Conservation (phyloP, 148 eudicot species). For the Vaccinium myrtillus region DNA sequence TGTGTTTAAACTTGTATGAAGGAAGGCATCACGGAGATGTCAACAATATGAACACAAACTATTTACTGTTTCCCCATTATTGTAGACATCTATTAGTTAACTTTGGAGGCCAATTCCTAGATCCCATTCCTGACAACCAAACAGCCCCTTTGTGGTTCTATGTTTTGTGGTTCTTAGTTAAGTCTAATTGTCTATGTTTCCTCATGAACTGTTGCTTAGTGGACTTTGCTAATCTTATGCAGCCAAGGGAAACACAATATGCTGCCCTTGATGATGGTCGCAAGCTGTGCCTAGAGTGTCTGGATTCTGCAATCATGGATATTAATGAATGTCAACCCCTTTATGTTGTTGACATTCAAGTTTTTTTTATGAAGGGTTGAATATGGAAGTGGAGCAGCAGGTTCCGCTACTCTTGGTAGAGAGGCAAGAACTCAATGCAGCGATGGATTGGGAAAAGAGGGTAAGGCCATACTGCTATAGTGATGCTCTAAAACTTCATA, state of each 20-base stretch:
- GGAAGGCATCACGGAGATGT: not conserved
- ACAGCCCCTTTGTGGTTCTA: not conserved
- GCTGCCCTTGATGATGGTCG: slow-evolving; percentile 80
- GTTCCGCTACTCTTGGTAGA: slow-evolving; percentile 88
- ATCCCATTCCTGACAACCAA: not conserved
- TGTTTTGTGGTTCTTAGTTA: not conserved
- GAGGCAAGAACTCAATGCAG: slow-evolving; percentile 96
- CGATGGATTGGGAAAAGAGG: slow-evolving; percentile 96
- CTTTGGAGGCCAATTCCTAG: not conserved
- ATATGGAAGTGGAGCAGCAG: slow-evolving; percentile 64
- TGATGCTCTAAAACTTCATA: not conserved
- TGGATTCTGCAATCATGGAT: slow-evolving; percentile 92
- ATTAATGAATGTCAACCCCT: slow-evolving; percentile 96
- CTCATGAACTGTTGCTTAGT: not conserved
- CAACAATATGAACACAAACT: not conserved
- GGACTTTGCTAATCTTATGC: slow-evolving; percentile 22
- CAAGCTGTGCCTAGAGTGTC: slow-evolving; percentile 87
- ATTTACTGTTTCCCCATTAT: not conserved
- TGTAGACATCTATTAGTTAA: not conserved
- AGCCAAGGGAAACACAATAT: slow-evolving; percentile 72
- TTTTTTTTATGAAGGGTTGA: slow-evolving; percentile 83
- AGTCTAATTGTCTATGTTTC: not conserved
- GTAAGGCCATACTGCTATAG: slow-evolving; percentile 33
- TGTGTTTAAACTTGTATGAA: not conserved
- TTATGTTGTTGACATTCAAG: slow-evolving; percentile 81